Conservation (phyloP, 2,329 filamentous ascomycete species). For the Annulohypoxylon truncatum region DNA sequence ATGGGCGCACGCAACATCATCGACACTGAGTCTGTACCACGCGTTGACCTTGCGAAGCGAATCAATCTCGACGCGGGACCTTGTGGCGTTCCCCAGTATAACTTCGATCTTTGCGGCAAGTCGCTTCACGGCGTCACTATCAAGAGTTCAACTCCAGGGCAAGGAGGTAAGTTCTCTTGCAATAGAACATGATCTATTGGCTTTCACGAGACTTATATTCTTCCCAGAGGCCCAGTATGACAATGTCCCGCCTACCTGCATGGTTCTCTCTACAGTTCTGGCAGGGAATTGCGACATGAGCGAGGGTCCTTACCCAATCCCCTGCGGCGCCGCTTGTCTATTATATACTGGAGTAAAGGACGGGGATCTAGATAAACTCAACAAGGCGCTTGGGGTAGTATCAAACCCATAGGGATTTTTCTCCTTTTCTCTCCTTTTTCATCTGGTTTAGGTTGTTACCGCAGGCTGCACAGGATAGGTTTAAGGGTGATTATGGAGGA, state of each 20-base stretch:
- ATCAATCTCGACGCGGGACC: not conserved
- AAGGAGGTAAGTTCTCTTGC: not conserved
- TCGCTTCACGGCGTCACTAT: not conserved
- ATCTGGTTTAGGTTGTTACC: not conserved
- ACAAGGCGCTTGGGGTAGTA: not conserved
- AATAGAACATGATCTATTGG: not conserved
- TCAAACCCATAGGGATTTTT: not conserved
- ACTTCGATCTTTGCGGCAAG: constrained; percentile 17
- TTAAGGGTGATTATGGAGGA: too few species aligned
- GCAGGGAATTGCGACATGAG: constrained; percentile 29
- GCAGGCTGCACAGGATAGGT: too few species aligned
- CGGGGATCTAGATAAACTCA: constrained; percentile 19
- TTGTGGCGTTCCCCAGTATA: constrained; percentile 21
- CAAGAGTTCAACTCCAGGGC: not conserved
- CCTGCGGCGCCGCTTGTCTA: constrained; percentile 42
- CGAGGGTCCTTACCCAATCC: constrained; percentile 23
- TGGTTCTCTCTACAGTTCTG: constrained; percentile 41
- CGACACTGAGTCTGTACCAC: not conserved
- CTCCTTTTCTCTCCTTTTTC: not conserved
- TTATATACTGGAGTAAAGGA: constrained; percentile 34
- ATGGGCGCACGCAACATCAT: not conserved
- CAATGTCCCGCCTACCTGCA: constrained; percentile 38
- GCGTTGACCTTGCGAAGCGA: not conserved
- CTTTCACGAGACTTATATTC: not conserved
- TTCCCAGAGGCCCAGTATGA: constrained; percentile 24